These are phyloP conservation scores for Tolypocladium sp. DNA, from an alignment of 2,329 filamentous ascomycete genomes.

Conservation along the genomic window DNA sequence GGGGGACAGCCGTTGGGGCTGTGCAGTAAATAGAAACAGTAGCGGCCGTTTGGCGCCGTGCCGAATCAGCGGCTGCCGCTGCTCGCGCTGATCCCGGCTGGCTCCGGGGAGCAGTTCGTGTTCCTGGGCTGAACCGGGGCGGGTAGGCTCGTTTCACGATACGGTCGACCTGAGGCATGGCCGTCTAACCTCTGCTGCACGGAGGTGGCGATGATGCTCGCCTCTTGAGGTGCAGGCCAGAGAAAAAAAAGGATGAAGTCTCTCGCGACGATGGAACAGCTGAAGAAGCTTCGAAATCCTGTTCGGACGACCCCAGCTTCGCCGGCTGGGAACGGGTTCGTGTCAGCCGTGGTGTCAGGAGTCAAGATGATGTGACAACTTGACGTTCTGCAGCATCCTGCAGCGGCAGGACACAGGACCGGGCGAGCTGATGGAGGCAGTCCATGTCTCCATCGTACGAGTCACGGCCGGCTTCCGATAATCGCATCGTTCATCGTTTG, in stretches of 20 bases:
- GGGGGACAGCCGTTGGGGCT: neutral
- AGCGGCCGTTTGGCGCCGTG: neutral
- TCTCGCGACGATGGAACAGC: neutral
- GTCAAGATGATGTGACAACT: neutral
- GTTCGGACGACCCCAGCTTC: neutral
- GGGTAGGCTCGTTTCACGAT: neutral
- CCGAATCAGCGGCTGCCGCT: neutral
- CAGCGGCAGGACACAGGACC: neutral
- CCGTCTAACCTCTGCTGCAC: neutral
- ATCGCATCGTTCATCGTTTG: neutral
- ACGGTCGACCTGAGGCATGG: neutral
- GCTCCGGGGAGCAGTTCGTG: neutral
- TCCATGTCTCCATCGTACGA: neutral
- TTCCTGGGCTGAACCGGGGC: neutral
- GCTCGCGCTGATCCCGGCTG: neutral
- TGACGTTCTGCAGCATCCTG: neutral
- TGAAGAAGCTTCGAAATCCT: neutral
- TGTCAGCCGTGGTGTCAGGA: neutral
- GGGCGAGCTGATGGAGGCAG: neutral
- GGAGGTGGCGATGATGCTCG: neutral
- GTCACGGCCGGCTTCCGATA: neutral
- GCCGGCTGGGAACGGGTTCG: neutral
- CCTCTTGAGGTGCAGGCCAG: neutral
- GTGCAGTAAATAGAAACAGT: neutral
- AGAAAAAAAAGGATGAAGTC: no score